These are phyloP conservation scores for Conringia planisiliqua DNA, from an alignment of 345 rosid species.

Conservation along the genomic window DNA sequence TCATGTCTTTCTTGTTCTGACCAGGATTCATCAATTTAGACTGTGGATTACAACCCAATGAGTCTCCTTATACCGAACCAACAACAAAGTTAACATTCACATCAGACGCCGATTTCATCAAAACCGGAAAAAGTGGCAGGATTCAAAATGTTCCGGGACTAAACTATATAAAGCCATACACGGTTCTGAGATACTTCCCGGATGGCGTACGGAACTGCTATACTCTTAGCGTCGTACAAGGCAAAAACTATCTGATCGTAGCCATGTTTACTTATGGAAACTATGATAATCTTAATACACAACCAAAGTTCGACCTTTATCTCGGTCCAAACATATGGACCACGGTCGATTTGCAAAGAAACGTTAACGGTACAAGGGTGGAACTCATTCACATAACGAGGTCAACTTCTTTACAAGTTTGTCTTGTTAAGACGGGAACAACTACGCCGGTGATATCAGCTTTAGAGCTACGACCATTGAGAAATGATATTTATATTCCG, in stretches of 20 bases:
- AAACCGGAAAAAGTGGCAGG: conserved; percentile 19
- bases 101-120: conserved; percentile 17
- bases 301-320: conserved; percentile 27
- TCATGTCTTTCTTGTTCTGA: background rate
- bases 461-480: conserved; percentile 32
- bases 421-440: conserved; percentile 28
- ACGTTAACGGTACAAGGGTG: background rate
- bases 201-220: conserved; percentile 31
- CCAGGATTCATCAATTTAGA: conserved; percentile 28
- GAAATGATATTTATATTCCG: conserved; percentile 16
- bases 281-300: conserved; percentile 17
- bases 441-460: conserved; percentile 40
- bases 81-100: conserved; percentile 19
- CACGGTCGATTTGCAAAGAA: conserved; percentile 16
- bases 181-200: conserved; percentile 26
- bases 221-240: conserved; percentile 11
- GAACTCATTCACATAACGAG: conserved; percentile 27
- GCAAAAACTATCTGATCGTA: conserved; percentile 25
- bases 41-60: conserved; percentile 23
- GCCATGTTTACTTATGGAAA: conserved; percentile 32
- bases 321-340: conserved; percentile 35
- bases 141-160: conserved; percentile 7
- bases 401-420: conserved; percentile 20
- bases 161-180: conserved; percentile 14
- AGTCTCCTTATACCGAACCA: conserved; percentile 33